Conservation (phyloP, 2,329 filamentous ascomycete genomes). For the Cryphonectria radicalis region DNA sequence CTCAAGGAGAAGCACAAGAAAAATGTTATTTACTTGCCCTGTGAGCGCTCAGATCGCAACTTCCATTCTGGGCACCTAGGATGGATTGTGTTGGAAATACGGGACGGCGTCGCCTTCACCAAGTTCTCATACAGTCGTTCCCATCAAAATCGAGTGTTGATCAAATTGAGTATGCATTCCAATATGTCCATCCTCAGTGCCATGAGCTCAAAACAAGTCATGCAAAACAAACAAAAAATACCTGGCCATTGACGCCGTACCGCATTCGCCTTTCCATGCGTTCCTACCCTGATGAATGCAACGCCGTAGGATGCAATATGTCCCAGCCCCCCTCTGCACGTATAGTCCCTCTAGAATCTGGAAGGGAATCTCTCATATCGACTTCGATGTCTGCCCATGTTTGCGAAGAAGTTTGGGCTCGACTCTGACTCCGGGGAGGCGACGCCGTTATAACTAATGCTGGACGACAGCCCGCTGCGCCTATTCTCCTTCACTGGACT, state of each 20-base stretch:
- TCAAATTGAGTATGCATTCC: neutral
- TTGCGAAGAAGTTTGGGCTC: constrained; percentile 42
- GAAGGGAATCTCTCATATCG: constrained; percentile 49
- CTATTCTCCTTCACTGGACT: constrained; percentile 49
- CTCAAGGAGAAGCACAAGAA: neutral
- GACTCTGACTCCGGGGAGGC: constrained; percentile 19
- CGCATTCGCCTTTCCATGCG: constrained; percentile 18
- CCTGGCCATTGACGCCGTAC: constrained; percentile 16
- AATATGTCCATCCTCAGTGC: neutral
- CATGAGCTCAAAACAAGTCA: neutral
- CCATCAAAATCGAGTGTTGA: neutral
- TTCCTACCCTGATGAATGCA: constrained; percentile 12
- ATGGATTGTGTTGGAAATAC: neutral
- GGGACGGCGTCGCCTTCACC: neutral
- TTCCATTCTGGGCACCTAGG: neutral
- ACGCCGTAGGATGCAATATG: constrained; percentile 26
- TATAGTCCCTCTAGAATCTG: constrained; percentile 26
- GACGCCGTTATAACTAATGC: constrained; percentile 17
- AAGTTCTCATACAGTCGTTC: neutral
- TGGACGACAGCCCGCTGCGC: constrained; percentile 29
- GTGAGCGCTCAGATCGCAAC: neutral
- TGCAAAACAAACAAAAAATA: constrained; percentile 9
- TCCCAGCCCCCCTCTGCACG: neutral
- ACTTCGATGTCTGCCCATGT: constrained; percentile 41
- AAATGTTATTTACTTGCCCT: neutral